These are phyloP conservation scores for Tetradesmus lagerheimii DNA, from an alignment of 139 green algal genomes.

Conservation along the genomic window DNA sequence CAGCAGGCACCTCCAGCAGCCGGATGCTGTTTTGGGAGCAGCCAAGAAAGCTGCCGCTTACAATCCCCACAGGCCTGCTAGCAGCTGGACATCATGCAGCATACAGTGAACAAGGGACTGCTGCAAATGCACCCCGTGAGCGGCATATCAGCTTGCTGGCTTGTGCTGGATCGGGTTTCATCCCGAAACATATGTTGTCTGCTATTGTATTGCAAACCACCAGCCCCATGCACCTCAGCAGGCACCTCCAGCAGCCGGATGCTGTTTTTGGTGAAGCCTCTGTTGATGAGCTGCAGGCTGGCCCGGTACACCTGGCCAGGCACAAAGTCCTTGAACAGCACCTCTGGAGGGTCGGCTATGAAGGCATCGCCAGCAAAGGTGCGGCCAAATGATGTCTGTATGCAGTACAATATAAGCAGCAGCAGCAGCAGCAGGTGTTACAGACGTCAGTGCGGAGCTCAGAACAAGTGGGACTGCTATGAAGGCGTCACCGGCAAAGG, in stretches of 20 bases:
- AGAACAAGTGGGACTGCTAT: constrained; percentile 61
- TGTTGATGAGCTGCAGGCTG: constrained; percentile 71
- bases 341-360: constrained; percentile 60
- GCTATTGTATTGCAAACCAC: no score
- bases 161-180: no score
- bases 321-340: constrained; percentile 74
- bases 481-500: constrained; percentile 73
- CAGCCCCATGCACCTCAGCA: constrained; percentile 2
- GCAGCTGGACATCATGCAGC: no score
- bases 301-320: constrained; percentile 60
- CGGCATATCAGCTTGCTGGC: no score
- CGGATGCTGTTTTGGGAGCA: not conserved
- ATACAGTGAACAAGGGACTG: no score
- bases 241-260: constrained; percentile 57
- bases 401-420: not conserved
- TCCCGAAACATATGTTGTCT: no score
- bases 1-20: not conserved
- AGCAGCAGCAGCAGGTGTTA: not conserved
- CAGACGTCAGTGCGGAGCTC: no score
- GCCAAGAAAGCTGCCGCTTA: not conserved
- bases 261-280: constrained; percentile 70
- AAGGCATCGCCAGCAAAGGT: constrained; percentile 71
- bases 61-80: no score
- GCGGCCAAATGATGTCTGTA: constrained; percentile 64
- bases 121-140: no score